Base-by-base conservation (phyloP, 495 filamentous ascomycete genomes). In the Penicillium paxilli region DNA sequence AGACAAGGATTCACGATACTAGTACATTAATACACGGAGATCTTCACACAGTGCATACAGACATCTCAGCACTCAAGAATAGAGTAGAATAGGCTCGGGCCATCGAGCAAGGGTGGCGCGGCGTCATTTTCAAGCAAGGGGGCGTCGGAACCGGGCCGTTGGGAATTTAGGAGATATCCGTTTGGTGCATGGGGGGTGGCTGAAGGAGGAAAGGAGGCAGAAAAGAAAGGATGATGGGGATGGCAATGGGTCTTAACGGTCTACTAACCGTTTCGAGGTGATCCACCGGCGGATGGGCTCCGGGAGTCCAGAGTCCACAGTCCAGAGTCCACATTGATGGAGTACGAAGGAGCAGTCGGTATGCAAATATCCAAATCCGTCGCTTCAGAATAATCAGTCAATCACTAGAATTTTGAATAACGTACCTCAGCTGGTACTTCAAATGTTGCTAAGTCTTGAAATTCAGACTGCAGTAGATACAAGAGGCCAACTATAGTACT, bases 241-340 rank as follows among this genome's bases (percentile, higher is more conserved):
- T 23, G 19, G n/a, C 14, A 5, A 60, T 55, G 55, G 53, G 51
- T 58, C 51, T 28, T 32, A 65, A 65, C 59, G 62, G 59, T 50
- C 50, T 6, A 47, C 46, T 22, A 24, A 23, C 17, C 37, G n/a
- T 22, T 9, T 35, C 17, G 8, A 35, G 8, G 7, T 7, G 33
- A 19, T 37, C 33, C 33, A 37, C 33, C 33, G 33, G 33, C n/a
- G 33, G 12, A 37, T 17, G n/a, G n/a, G n/a, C n/a, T n/a, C n/a
- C n/a, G n/a, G n/a, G n/a, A n/a, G n/a, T n/a, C n/a, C n/a, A n/a
- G n/a, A n/a, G n/a, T n/a, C n/a, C n/a, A n/a, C n/a, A n/a, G n/a
- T n/a, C n/a, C n/a, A n/a, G n/a, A n/a, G n/a, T n/a, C n/a, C n/a
- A n/a, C n/a, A n/a, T n/a, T n/a, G n/a, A n/a, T n/a, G n/a, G n/a